Base-by-base conservation (phyloP, 176 grass and related monocot species). In the Musa troglodytarum region DNA sequence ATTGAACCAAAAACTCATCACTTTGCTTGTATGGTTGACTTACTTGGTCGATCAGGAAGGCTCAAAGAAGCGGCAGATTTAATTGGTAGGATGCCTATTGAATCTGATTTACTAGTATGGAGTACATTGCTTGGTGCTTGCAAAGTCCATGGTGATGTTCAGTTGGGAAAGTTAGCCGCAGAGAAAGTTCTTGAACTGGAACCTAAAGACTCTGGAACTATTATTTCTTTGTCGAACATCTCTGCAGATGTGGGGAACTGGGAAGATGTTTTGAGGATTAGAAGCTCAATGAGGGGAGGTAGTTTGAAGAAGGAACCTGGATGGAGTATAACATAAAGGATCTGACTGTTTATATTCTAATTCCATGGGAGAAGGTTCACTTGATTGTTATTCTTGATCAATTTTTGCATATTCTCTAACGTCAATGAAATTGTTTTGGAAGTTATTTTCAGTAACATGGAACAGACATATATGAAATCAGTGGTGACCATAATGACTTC, bases 91-190 rank as follows among this genome's bases (percentile, higher is more conserved):
- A 89, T 92, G 84, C 84, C 84, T 65, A 29, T 87, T 43, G 77
- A 92, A 74, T 82, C 90, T 69, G 77, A 89, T 69, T 76, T 77
- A 13, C 84, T 87, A 73, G 74, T 92, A 65, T 92, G 90, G 90
- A 92, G 87, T 79, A 92, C 87, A 24, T 76, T 89, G 62, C 80
- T 92, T 72, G 86, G 86, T 87, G 86, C 84, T 89, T 92, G 83
- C 72, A 82, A 83, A 82, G 78, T 92, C 70, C 83, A 92, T 80
- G 89, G 81, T 24, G 86, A 88, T 52, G 26, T 62, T 81, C 72
- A 71, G 73, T 63, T 86, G 81, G 89, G 89, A 86, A 77, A 51
- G 16, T 84, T 92, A 74, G 86, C 86, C 26, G 84, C 83, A 80
- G 84, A 67, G 72, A 86, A 78, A 76, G 56, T 92, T 53, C 68